Conservation (phyloP, 1,139 yeast genomes). For the Geotrichum bryndzae region DNA sequence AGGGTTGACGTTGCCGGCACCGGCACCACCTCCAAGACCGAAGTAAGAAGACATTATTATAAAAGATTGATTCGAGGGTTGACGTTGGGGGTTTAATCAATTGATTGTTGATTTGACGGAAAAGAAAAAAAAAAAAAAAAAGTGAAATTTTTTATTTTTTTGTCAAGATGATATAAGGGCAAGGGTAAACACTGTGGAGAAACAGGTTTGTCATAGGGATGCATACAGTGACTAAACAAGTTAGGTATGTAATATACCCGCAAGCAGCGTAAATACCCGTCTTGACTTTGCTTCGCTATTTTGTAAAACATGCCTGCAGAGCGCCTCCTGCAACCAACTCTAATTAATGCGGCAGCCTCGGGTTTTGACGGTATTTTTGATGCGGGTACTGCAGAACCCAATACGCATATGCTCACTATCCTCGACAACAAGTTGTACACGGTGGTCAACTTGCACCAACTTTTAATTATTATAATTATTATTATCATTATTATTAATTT, state of each 20-base stretch:
- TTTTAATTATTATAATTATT: background rate
- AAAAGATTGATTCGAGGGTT: background rate
- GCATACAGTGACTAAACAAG: background rate
- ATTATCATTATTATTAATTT: background rate
- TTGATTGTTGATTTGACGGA: constrained; percentile 3
- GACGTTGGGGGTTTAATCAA: constrained; percentile 9
- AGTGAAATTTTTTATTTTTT: background rate
- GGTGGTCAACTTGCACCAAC: background rate
- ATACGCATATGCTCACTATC: background rate
- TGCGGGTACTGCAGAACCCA: background rate
- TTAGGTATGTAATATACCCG: background rate
- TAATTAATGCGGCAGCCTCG: background rate
- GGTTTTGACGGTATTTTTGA: background rate
- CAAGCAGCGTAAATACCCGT: background rate
- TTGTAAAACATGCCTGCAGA: background rate
- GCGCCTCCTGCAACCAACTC: no score
- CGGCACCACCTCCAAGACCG: constrained; percentile 67
- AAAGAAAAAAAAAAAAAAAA: background rate
- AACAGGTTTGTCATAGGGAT: background rate
- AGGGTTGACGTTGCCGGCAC: constrained; percentile 36
- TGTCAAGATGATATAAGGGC: background rate
- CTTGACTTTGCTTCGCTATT: background rate
- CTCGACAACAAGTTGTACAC: background rate
- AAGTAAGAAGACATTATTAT: constrained; percentile 54
- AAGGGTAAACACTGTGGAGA: background rate